A percentile compares a stretch with the other conserved stretches of the same genome.
Evolutionary conservation across 352 stramenopile species (phyloP).

Genomic region (Peronospora belbahrii): DNA sequence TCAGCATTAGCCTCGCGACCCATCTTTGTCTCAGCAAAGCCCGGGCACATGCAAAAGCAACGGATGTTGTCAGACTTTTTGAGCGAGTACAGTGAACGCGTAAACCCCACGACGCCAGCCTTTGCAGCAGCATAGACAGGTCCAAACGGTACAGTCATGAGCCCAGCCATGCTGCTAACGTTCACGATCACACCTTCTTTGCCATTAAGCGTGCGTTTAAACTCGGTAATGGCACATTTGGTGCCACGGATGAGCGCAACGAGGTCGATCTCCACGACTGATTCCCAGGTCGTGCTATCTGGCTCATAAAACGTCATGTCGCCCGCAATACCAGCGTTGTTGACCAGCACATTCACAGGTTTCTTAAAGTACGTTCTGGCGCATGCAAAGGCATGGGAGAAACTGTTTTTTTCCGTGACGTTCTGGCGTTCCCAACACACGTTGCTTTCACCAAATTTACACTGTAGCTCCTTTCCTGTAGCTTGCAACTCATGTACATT

Average conservation of each 20-base stretch:
- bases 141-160: constrained; percentile 43
- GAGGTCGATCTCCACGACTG: constrained; percentile 66
- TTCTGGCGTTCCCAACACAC: constrained; percentile 64
- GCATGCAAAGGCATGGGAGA: constrained; percentile 51
- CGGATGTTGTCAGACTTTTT: constrained; percentile 67
- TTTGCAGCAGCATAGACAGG: constrained; percentile 72
- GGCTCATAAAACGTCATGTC: constrained; percentile 44
- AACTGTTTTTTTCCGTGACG: constrained; percentile 57
- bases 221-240: constrained; percentile 48
- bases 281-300: constrained; percentile 40
- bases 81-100: constrained; percentile 49
- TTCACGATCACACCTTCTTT: constrained; percentile 69
- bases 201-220: constrained; percentile 49
- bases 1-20: constrained; percentile 31
- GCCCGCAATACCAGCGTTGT: constrained; percentile 71
- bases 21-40: constrained; percentile 64
- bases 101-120: constrained; percentile 66
- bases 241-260: constrained; percentile 62
- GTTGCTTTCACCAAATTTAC: constrained; percentile 40
- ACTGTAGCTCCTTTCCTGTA: constrained; percentile 49
- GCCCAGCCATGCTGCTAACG: constrained; percentile 53
- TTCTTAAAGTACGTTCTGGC: constrained; percentile 49
- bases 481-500: constrained; percentile 50
- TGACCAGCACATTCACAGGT: constrained; percentile 66
- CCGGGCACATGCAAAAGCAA: constrained; percentile 57